These are phyloP conservation scores for Septoria petroselini DNA, from an alignment of 2,329 filamentous ascomycete species.

Conservation along the genomic window DNA sequence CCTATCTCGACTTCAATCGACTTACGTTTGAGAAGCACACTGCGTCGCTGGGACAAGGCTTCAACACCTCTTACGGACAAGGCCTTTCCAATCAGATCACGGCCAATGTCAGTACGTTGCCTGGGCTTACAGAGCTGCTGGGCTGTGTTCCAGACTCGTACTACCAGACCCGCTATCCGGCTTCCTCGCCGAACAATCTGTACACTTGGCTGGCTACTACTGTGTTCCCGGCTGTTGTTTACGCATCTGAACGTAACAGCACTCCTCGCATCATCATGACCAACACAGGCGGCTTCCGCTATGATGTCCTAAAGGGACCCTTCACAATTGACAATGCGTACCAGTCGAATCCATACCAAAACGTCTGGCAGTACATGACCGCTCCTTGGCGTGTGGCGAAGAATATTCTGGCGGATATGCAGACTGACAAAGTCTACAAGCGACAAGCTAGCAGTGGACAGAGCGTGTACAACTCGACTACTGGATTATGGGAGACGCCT, in stretches of 20 bases:
- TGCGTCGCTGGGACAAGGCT: constrained; percentile 27
- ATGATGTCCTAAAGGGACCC: constrained; percentile 61
- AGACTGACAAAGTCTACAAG: constrained; percentile 30
- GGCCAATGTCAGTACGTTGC: constrained; percentile 19
- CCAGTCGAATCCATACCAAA: constrained; percentile 56
- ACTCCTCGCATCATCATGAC: constrained; percentile 56
- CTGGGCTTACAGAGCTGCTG: constrained; percentile 18
- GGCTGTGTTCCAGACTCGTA: constrained; percentile 23
- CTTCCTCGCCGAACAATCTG: constrained; percentile 20
- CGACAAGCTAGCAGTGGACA: constrained; percentile 14
- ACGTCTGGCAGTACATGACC: constrained; percentile 53
- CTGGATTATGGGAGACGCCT: constrained; percentile 35
- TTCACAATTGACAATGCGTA: constrained; percentile 57
- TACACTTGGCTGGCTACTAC: constrained; percentile 23
- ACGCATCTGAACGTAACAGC: constrained; percentile 49
- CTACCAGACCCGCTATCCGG: constrained; percentile 18
- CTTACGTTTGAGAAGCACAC: constrained; percentile 64
- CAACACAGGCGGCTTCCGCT: constrained; percentile 61
- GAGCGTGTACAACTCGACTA: constrained; percentile 18
- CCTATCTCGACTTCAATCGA: constrained; percentile 68
- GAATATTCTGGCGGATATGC: constrained; percentile 25
- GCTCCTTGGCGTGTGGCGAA: constrained; percentile 24
- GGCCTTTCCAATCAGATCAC: constrained; percentile 22
- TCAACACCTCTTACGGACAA: constrained; percentile 23
- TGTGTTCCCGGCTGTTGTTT: constrained; percentile 46